phyloP scores from a whole-genome alignment of 768 basidiomycete species.

The Serendipita sp. region DNA sequence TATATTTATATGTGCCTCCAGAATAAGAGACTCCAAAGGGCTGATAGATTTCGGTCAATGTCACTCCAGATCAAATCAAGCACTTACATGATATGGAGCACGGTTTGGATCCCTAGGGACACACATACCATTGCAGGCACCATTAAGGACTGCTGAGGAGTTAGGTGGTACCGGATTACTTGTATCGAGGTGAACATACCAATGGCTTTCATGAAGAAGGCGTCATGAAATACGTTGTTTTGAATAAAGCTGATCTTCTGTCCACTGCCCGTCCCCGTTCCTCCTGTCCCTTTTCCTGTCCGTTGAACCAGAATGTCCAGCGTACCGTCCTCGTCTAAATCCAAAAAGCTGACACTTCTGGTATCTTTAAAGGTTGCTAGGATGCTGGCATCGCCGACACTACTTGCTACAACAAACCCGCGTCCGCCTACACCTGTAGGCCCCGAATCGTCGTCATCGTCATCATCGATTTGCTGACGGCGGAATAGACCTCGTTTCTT shows the following conservation, averaged over 20 bases:
- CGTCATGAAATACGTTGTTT: conserved; percentile 97
- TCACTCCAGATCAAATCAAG: background rate
- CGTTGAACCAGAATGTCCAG: conserved; percentile 88
- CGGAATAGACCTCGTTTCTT: background rate
- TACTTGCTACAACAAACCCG: background rate
- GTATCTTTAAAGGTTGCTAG: conserved; percentile 64
- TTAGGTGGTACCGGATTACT: background rate
- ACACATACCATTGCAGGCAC: conserved; percentile 73
- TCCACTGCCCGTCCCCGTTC: conserved; percentile 23
- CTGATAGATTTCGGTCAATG: conserved; percentile 26
- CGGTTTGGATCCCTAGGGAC: conserved; percentile 51
- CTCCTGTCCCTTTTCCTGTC: conserved; percentile 46
- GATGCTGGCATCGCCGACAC: conserved; percentile 34
- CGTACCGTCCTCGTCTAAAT: conserved; percentile 90
- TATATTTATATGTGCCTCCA: conserved; percentile 94
- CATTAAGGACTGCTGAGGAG: conserved; percentile 57
- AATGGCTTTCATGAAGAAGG: conserved; percentile 95
- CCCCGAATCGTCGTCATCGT: background rate
- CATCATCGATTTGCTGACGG: background rate
- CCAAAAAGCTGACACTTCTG: conserved; percentile 60
- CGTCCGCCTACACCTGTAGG: background rate
- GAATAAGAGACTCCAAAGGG: conserved; percentile 90
- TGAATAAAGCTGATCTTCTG: conserved; percentile 56
- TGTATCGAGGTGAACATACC: conserved; percentile 33
- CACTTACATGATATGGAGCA: conserved; percentile 56